Evolutionary conservation across 345 rosid species (phyloP), one percentile per base, ranked within the genome.

Genomic region (Lenwebbia sp.): DNA sequence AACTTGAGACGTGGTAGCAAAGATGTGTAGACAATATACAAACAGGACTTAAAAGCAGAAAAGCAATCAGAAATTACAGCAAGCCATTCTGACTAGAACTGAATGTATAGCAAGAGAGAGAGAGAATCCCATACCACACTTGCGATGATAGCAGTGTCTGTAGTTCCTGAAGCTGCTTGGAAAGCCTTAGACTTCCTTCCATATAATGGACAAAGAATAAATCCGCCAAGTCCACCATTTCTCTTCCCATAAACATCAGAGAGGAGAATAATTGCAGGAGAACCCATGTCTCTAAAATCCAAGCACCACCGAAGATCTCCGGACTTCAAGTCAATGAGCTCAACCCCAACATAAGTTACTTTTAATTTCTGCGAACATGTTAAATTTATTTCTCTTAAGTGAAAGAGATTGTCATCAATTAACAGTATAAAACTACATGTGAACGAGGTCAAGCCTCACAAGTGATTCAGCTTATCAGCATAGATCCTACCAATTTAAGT

Each of bases 161-260:
- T 92, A 86, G 98, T 95, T 93, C 99, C 99, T 17, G 98, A 93
- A 88, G 96, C 95, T 86, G 98, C 98, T 93, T 94, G 97, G 88
- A 96, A 97, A 86, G 99, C 99, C 94, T 96, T 97, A 25, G 99
- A 94, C 90, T 97, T 97, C 89, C 99, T 95, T 86, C 99, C 99
- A 91, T 96, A 96, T 86, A 95, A 90, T 54, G 99, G 95, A 88
- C 98, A 94, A 83, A 97, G 93, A 90, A 97, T 90, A 90, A 97
- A 97, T 88, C 97, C 97, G 54, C 95, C 94, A 88, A 89, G 86
- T 86, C 96, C 99, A 2, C 88, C 57, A 83, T 88, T 89, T 90
- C 92, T 96, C 89, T 94, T 88, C 83, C 96, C 94, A 88, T 92
- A 94, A 15, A 92, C 89, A 92, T 95, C 99, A 83, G 95, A 90